Base-by-base conservation (phyloP, 129 eudicot genomes). In the Flaveria trinervia region DNA sequence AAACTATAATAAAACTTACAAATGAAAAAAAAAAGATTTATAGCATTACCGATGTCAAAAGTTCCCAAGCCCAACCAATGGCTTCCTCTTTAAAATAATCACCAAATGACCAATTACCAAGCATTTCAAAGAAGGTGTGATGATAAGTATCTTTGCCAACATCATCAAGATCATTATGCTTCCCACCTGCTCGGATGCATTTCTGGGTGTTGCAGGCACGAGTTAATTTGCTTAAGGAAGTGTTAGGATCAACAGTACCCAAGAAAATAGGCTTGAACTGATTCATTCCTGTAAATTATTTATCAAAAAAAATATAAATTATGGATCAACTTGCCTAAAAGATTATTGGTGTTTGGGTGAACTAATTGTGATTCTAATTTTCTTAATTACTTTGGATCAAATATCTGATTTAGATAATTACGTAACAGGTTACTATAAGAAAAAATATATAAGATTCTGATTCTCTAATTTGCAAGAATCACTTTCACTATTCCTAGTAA, bases 111-210 rank as follows among this genome's bases (percentile, higher is more conserved):
- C 99, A 94, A 79, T 94, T 94, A 39, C 99, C 99, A 72, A 94
- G 96, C 99, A 94, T 94, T 79, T 94, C 99, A 68, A 94, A 94
- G 77, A 94, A 94, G 20, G 99, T 94, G 71, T 94, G 99, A 68
- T 94, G 99, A 72, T 94, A 94, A 59, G 99, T 94, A 68, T 94
- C 99, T 82, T 94, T 94, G 54, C 99, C 99, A 77, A 94, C 99
- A 85, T 94, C 99, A 72, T 91, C 99, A 16, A 94, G 88, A 87
- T 94, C 99, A 60, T 94, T 94, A 82, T 94, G 99, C 50, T 94
- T 94, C 39, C 99, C 99, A 56, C 99, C 99, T 6, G 99, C 99
- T 54, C 97, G 83, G 2, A 94, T 94, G 60, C 99, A 94, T 85
- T 91, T 91, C 80, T 94, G 97, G 16, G 96, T 89, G 81, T 94